These are phyloP conservation scores for Phlegmacium glaucopus DNA, from an alignment of 768 basidiomycete genomes.

Conservation along the genomic window DNA sequence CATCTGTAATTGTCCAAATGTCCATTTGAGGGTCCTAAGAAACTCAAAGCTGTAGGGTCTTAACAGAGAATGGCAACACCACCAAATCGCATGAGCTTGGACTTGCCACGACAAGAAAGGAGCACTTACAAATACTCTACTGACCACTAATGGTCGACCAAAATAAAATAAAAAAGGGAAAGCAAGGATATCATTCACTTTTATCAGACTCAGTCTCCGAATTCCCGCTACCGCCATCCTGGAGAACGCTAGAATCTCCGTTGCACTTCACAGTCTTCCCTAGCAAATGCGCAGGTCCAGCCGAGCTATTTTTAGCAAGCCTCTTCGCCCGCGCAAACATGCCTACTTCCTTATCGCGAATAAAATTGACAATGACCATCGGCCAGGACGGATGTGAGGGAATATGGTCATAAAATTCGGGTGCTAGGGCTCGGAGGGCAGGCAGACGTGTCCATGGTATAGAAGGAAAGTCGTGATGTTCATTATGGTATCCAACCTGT, in stretches of 20 bases:
- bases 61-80: no score
- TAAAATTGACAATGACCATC: conserved; percentile 93
- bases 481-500: conserved; percentile 97
- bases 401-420: conserved; percentile 87
- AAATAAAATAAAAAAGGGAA: no score
- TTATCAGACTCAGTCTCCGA: conserved; percentile 20
- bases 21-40: no score
- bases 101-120: no score
- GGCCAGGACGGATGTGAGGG: conserved; percentile 92
- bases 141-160: no score
- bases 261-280: not conserved
- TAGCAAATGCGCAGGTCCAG: conserved; percentile 2
- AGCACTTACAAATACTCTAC: no score
- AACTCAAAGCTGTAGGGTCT: no score
- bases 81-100: no score
- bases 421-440: conserved; percentile 75
- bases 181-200: conserved; percentile 16
- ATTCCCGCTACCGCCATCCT: not conserved
- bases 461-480: conserved; percentile 98
- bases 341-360: conserved; percentile 84
- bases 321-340: conserved; percentile 88
- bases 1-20: no score
- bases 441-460: conserved; percentile 94
- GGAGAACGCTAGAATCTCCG: not conserved
- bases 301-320: conserved; percentile 34